Conservation (phyloP, 345 rosid genomes). For the sweet orange (Citrus sinensis) region DNA sequence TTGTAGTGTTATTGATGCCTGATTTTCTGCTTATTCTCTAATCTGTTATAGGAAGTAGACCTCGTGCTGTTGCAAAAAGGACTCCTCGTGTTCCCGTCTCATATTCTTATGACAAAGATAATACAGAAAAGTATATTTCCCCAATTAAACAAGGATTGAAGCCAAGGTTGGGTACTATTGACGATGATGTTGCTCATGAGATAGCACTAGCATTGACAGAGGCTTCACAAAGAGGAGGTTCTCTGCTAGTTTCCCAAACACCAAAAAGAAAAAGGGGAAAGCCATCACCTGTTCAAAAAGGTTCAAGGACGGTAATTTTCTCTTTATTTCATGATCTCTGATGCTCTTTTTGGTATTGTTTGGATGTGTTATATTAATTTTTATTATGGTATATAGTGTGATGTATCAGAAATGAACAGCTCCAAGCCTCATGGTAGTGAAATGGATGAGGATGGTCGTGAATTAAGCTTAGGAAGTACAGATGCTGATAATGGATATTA, state of each 20-base stretch:
- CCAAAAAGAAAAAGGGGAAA: conserved; percentile 52
- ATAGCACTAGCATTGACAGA: conserved; percentile 71
- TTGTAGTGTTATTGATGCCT: background rate
- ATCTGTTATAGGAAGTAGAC: conserved; percentile 51
- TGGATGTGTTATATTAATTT: conserved; percentile 24
- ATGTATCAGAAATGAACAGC: conserved; percentile 60
- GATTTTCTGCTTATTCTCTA: conserved; percentile 6
- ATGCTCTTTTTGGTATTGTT: background rate
- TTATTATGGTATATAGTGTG: conserved; percentile 38
- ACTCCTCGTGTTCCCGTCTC: conserved; percentile 79
- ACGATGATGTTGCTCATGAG: conserved; percentile 79
- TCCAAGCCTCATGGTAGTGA: conserved; percentile 59
- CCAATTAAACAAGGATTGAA: conserved; percentile 53
- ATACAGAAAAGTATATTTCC: conserved; percentile 45
- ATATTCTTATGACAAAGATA: conserved; percentile 50
- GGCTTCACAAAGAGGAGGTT: conserved; percentile 72
- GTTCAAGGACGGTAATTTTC: conserved; percentile 49
- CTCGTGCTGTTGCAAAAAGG: conserved; percentile 87
- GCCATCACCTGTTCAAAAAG: conserved; percentile 43
- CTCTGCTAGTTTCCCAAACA: conserved; percentile 54
- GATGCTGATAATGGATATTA: conserved; percentile 56
- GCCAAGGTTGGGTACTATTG: conserved; percentile 43
- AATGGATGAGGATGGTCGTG: conserved; percentile 59
- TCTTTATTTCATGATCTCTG: conserved; percentile 15
- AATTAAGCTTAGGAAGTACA: conserved; percentile 76